Conservation (phyloP, 805 yeast genomes). For the Zygoascus flipseniorum region DNA sequence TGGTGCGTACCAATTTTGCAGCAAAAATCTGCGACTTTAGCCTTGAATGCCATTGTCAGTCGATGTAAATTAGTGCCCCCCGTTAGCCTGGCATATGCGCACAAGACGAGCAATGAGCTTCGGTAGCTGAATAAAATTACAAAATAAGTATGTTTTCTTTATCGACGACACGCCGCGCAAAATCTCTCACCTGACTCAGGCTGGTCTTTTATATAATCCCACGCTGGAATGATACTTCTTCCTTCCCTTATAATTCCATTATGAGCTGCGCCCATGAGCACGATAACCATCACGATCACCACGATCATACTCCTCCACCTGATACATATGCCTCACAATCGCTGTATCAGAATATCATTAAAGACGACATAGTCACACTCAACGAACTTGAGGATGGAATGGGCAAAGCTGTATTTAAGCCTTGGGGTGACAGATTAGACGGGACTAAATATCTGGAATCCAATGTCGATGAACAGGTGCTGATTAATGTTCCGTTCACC, state of each 20-base stretch:
- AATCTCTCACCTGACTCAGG: too few species aligned
- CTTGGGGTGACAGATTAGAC: conserved; percentile 40
- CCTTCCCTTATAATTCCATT: conserved; percentile 6
- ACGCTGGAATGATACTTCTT: background rate
- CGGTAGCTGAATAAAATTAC: too few species aligned
- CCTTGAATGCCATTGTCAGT: too few species aligned
- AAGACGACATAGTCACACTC: conserved; percentile 50
- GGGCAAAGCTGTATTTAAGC: conserved; percentile 47
- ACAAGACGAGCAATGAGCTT: too few species aligned
- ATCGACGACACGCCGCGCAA: too few species aligned
- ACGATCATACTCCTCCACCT: conserved; percentile 23
- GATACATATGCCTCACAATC: conserved; percentile 50
- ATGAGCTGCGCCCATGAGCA: conserved; percentile 22
- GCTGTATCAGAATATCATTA: conserved; percentile 50
- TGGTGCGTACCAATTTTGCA: too few species aligned
- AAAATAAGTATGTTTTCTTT: too few species aligned
- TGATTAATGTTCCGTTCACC: conserved; percentile 72
- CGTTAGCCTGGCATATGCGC: too few species aligned
- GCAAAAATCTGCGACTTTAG: too few species aligned
- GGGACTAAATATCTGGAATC: conserved; percentile 42
- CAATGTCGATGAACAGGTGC: conserved; percentile 76
- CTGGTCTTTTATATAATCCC: background rate
- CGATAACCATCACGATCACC: conserved; percentile 18
- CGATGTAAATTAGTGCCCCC: too few species aligned
- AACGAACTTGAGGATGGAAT: conserved; percentile 49